Percentiles rank a stretch among this genome's conserved stretches.
Conservation (phyloP, 2,329 filamentous ascomycete species). For the Alternaria postmessia region DNA sequence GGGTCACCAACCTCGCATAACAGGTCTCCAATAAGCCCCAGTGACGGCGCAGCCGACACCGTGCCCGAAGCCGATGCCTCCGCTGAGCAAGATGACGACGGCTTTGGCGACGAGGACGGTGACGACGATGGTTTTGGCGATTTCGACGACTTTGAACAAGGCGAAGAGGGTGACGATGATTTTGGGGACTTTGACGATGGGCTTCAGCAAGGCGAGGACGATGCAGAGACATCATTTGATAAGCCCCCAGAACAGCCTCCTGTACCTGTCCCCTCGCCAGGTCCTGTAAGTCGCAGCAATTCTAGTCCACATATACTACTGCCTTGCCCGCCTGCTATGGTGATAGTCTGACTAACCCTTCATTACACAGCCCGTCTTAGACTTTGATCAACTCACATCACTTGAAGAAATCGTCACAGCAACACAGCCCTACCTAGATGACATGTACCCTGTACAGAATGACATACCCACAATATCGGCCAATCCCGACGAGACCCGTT, state of each 20-base stretch:
- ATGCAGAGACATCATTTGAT: slow-evolving; percentile 51
- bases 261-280: slow-evolving; percentile 53
- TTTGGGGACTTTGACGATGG: slow-evolving; percentile 63
- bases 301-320: slow-evolving; percentile 45
- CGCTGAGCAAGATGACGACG: slow-evolving; percentile 22
- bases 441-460: slow-evolving; percentile 60
- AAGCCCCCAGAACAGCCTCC: slow-evolving; percentile 49
- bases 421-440: slow-evolving; percentile 71
- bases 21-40: slow-evolving; percentile 59
- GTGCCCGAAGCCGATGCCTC: slow-evolving; percentile 13
- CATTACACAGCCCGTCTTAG: slow-evolving; percentile 67
- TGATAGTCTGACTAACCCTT: slow-evolving; percentile 44
- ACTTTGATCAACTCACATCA: slow-evolving; percentile 68
- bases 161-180: slow-evolving; percentile 55
- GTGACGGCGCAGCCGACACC: slow-evolving; percentile 34
- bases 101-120: slow-evolving; percentile 57
- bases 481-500: slow-evolving; percentile 35
- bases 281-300: slow-evolving; percentile 58
- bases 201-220: slow-evolving; percentile 52
- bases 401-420: slow-evolving; percentile 67
- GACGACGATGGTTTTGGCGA: slow-evolving; percentile 58
- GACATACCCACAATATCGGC: slow-evolving; percentile 55
- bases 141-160: slow-evolving; percentile 70
- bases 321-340: slow-evolving; percentile 38
- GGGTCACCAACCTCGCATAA: slow-evolving; percentile 63